Percentiles rank a stretch among this genome's conserved stretches.
Evolutionary conservation across 2,329 filamentous ascomycete species (phyloP).

Genomic region (Fusarium nygamai): DNA sequence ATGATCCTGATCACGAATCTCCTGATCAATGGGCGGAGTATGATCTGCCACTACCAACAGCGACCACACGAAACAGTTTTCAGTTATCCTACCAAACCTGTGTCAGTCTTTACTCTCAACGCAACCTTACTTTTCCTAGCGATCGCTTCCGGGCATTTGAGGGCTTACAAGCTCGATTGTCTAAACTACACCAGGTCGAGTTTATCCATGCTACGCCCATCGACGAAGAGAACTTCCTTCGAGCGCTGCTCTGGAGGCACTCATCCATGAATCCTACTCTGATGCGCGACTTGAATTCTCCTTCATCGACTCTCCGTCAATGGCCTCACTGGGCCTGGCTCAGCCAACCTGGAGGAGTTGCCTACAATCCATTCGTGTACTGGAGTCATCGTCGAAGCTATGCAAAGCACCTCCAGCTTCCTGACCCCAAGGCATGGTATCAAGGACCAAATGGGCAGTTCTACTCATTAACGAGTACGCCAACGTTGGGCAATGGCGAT

Average conservation of each 20-base stretch:
- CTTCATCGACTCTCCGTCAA: neutral
- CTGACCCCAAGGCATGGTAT: neutral
- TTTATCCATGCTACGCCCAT: neutral
- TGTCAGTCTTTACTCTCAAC: neutral
- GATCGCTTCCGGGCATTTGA: neutral
- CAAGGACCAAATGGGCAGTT: neutral
- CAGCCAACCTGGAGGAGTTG: neutral
- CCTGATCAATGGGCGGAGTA: neutral
- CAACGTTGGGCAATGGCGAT: too few relatives aligned
- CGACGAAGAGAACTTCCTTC: neutral
- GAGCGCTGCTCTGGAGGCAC: neutral
- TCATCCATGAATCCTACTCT: neutral
- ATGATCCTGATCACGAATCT: fast-evolving
- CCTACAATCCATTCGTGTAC: neutral
- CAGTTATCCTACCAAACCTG: neutral
- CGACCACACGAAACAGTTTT: neutral
- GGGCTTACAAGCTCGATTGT: neutral
- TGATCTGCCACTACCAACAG: neutral
- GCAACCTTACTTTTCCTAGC: neutral
- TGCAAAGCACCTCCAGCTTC: neutral
- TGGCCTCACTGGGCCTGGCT: neutral
- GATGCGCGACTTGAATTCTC: neutral
- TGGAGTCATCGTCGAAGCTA: neutral
- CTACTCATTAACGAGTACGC: neutral
- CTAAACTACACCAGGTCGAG: neutral